Base-by-base conservation (phyloP, 2,329 filamentous ascomycete genomes). In the Elsinoe batatas region DNA sequence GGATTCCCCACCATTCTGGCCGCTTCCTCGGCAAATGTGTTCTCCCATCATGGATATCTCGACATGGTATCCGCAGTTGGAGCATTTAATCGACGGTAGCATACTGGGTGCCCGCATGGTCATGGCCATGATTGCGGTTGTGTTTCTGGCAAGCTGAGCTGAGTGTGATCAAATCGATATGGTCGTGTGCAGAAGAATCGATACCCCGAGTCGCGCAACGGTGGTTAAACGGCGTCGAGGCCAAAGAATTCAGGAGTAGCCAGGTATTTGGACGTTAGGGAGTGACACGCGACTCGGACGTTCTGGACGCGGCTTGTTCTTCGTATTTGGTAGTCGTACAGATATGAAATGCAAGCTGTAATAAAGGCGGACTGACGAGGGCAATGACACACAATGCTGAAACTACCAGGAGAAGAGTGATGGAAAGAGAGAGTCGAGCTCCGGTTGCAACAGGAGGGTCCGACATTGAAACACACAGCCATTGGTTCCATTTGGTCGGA, bases 31-130 rank as follows among this genome's bases (percentile, higher is more conserved):
- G 68, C 89, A 95, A 58, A 86, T 67, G 73, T 95, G 89, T 56
- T 93, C 88, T 58, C 87, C 88, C 86, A 95, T 90, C 67, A 83
- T 75, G 33, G 86, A 87, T 63, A 95, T 93, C 68, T 89, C 84
- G 57, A 95, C 87, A 65, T 91, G 81, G 38, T 75, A 71, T 38
- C 82, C 81, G 68, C 89, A 95, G 73, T 79, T 83, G 54, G 89
- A 94, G 72, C 89, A 95, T 77, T 91, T 95, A 72, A 95, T 87
- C 20, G 83, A 83, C 65, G 89, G 88, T 74, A 93, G 76, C 61
- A 91, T 82, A 69, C 80, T 79, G 68, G 82, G 85, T 68, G 82
- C 79, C 66, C 83, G 77, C 63, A 75, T 75, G 56, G 47, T 40
- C 46, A 57, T 57, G 35, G 55, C 55, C 37, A 57, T 57, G 47